Evolutionary conservation across 768 basidiomycete species (phyloP).

Genomic region (Rhodotorula taiwanensis): DNA sequence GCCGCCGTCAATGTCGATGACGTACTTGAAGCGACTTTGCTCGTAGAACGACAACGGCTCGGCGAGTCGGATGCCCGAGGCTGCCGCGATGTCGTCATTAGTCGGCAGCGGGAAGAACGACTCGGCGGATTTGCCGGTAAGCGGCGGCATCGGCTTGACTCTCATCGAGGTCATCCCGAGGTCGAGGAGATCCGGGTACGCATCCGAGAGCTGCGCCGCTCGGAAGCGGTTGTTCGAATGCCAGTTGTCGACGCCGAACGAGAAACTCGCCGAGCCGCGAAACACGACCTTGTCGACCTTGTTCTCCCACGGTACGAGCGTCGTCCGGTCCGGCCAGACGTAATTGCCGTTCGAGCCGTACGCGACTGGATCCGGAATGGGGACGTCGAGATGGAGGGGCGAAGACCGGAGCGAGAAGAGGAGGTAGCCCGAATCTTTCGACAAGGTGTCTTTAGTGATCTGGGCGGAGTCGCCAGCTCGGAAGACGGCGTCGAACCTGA

Average conservation of each 20-base stretch:
- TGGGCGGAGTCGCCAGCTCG: background rate
- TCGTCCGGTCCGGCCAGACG: background rate
- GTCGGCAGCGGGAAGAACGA: background rate
- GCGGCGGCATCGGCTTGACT: background rate
- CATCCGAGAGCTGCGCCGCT: background rate
- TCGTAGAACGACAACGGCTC: background rate
- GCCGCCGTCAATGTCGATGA: background rate
- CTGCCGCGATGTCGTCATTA: background rate
- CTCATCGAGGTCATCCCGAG: background rate
- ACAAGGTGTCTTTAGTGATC: background rate
- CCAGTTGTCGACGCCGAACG: slow-evolving; percentile 1
- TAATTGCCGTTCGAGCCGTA: slow-evolving; percentile 4
- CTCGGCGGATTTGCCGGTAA: background rate
- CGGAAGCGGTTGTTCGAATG: background rate
- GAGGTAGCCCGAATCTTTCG: background rate
- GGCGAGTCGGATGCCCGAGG: background rate
- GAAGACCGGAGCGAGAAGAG: background rate
- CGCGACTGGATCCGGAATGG: background rate
- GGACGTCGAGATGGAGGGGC: background rate
- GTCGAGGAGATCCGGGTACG: background rate
- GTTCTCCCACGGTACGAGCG: background rate
- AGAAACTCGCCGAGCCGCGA: background rate
- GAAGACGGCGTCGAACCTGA: slow-evolving; percentile 1
- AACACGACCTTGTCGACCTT: slow-evolving; percentile 1
- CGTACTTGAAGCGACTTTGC: background rate